phyloP scores from a whole-genome alignment of 1,284 basidiomycete species.

The Coniferiporia sulphurascens region DNA sequence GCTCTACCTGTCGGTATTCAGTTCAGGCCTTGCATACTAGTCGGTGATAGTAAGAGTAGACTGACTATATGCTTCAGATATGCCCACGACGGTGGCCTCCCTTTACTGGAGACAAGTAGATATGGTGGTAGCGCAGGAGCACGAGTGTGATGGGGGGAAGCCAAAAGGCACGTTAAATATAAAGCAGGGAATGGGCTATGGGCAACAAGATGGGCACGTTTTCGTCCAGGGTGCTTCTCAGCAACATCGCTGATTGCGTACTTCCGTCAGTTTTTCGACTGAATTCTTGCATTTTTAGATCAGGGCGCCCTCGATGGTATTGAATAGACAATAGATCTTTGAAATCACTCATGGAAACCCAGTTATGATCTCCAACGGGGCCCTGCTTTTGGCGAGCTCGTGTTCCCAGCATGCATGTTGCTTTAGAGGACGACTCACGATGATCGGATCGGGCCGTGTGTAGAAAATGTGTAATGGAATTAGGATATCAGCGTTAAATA shows the following conservation, averaged over 20 bases:
- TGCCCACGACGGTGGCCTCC: no score
- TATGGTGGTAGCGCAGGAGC: not conserved
- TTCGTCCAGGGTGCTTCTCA: not conserved
- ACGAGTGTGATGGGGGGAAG: not conserved
- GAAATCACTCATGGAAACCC: no score
- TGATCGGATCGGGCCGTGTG: not conserved
- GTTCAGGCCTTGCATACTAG: no score
- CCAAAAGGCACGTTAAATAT: not conserved
- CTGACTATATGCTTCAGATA: not conserved
- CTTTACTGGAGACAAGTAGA: no score
- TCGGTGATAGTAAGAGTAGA: no score
- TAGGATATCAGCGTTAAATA: conserved; percentile 2
- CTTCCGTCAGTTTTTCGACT: no score
- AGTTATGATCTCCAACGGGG: not conserved
- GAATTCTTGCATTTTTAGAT: no score
- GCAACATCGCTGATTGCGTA: not conserved
- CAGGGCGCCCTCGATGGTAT: not conserved
- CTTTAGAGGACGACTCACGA: no score
- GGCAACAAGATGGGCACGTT: not conserved
- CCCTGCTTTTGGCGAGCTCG: not conserved
- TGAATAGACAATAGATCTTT: not conserved
- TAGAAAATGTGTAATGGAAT: not conserved
- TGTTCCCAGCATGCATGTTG: not conserved
- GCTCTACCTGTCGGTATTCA: no score
- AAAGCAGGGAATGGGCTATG: not conserved